Evolutionary conservation across 1,139 yeast species (phyloP), one percentile per base, ranked within the genome.

Genomic region (Kodamaea alishanica): DNA sequence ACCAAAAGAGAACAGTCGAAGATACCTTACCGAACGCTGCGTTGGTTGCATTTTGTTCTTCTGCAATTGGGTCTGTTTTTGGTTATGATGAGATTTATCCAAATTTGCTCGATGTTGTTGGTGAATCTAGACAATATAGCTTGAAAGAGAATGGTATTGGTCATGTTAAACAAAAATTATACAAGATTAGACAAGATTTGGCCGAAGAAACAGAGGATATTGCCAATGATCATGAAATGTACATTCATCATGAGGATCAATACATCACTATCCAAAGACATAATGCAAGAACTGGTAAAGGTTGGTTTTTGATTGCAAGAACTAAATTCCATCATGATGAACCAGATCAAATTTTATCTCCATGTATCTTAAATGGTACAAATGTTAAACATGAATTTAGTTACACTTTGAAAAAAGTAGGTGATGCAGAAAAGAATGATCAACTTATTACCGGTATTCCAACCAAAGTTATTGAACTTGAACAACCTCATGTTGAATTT

Each of bases 1-100:
- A 74, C 31, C 95, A 90, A 52, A 88, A 85, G 63, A 77, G 97
- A 57, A 89, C 96, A 0, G 84, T 88, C 1, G 96, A 90, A 58
- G 98, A 92, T 55, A 89, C 97, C 0, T 70, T 92, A 35, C 95
- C 97, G 9, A 92, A 84, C 50, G 97, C 97, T 3, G 98, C 97
- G 0, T 69, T 92, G 39, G 97, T 92, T 4, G 82, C 97, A 0
- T 79, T 92, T 60, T 90, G 97, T 50, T 82, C 95, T 0, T 86
- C 95, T 39, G 96, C 97, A 2, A 84, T 89, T 41, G 98, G 98
- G 1, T 84, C 97, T 1, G 95, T 89, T 1, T 84, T 86, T 63
- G 98, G 98, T 11, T 89, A 80, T 54, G 98, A 92, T 58, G 98
- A 92, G 61, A 77, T 92, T 39, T 92, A 83, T 56, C 97, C 97